Evolutionary conservation across 768 basidiomycete genomes (phyloP), one percentile per base, ranked within the genome.

Genomic region (Mycena capillaripes): DNA sequence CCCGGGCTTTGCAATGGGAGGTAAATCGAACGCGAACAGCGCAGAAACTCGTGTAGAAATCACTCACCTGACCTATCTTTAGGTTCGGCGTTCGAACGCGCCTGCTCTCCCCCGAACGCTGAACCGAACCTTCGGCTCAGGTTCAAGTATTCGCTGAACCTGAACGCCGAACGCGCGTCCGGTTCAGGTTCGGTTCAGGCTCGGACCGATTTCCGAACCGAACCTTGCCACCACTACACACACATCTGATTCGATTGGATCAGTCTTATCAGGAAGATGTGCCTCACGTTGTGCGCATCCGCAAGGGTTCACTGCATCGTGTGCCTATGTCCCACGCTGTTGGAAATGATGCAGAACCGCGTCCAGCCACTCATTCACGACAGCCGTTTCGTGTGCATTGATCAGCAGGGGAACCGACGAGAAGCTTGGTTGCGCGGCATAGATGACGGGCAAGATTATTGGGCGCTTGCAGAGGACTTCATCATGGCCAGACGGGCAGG

Each of bases 361-460:
- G 5, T 52, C 50, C 50, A 52, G 50, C 25, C 50, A 52, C 50
- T 52, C 50, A 52, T 52, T 52, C 50, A 52, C 50, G 50, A 52
- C 50, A 52, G 50, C 25, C 50, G 25, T 52, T 52, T 52, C 50
- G 50, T 52, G 50, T 52, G 50, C 10, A 52, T 52, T 52, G 50
- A 52, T 52, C 50, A 27, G 25, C 50, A 52, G 50, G 50, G 50
- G 50, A 52, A 29, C 50, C 23, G 50, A 25, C 50, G 50, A 52
- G 50, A 52, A 52, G 50, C 50, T 52, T 52, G 50, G 50, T 52
- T 52, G 50, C 50, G 50, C 25, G 50, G 50, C 50, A 52, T 52
- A 52, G 50, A 52, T 52, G 50, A 25, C 50, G 50, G 50, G 50
- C 4, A 52, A 52, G 50, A 52, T 52, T 52, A 52, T 52, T 52